Percentiles rank a stretch among this genome's conserved stretches.
phyloP scores from a whole-genome alignment of 345 rosid species.

The Bruguiera sexangula region DNA sequence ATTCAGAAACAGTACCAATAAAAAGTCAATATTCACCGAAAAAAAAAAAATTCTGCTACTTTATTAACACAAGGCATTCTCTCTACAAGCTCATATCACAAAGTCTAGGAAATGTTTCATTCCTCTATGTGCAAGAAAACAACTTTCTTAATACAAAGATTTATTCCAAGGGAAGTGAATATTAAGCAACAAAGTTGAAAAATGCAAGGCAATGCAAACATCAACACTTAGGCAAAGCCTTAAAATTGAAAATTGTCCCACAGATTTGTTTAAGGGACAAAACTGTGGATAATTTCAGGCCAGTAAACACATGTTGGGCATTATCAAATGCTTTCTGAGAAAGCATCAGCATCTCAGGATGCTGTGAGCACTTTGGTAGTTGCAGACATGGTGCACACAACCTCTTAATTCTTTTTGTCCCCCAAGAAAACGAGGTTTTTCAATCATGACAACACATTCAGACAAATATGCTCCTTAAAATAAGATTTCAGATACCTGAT shows the following conservation, averaged over 20 bases:
- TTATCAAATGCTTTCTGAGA: neutral
- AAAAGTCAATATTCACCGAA: neutral
- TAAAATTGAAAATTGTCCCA: neutral
- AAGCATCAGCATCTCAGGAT: neutral
- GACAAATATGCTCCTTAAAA: neutral
- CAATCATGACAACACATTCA: neutral
- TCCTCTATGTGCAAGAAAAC: no score
- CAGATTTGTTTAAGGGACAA: neutral
- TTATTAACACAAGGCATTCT: no score
- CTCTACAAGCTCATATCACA: no score
- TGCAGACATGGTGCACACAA: no score
- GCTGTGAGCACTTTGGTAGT: no score
- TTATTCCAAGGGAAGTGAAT: no score
- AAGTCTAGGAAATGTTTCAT: no score
- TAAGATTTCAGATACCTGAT: constrained; percentile 53
- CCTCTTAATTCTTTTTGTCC: neutral
- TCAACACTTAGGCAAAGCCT: neutral
- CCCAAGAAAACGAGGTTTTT: neutral
- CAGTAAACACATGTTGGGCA: neutral
- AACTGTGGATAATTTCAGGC: neutral
- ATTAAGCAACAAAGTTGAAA: no score
- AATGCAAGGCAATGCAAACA: no score
- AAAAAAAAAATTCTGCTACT: neutral
- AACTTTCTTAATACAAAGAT: no score
- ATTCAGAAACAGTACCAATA: neutral